These are phyloP conservation scores for Lycium ferocissimum DNA, from an alignment of 257 asterid genomes.

Conservation along the genomic window DNA sequence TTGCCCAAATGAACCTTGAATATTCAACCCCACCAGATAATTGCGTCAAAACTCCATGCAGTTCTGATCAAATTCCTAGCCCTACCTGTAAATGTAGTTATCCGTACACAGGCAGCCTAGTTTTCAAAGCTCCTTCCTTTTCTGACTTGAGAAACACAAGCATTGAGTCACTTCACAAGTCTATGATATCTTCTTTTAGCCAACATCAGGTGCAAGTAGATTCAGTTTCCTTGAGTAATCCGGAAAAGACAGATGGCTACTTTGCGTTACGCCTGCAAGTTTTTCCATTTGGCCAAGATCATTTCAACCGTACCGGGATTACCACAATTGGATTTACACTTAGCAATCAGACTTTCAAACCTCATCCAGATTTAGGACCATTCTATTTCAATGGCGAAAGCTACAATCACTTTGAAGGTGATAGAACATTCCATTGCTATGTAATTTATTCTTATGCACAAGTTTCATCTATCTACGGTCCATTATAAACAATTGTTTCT, in stretches of 20 bases:
- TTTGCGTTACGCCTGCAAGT: conserved; percentile 56
- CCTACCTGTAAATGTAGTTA: conserved; percentile 75
- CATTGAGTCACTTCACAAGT: conserved; percentile 40
- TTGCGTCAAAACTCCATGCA: conserved; percentile 54
- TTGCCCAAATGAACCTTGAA: conserved; percentile 34
- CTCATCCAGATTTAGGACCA: conserved; percentile 69
- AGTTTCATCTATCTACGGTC: conserved; percentile 15
- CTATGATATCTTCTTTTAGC: conserved; percentile 51
- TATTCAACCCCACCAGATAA: conserved; percentile 55
- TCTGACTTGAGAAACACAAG: conserved; percentile 61
- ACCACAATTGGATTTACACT: conserved; percentile 59
- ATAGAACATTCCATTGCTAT: not conserved
- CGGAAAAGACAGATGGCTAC: conserved; percentile 53
- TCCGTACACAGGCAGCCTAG: conserved; percentile 71
- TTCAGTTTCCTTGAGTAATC: conserved; percentile 66
- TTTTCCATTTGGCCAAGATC: conserved; percentile 66
- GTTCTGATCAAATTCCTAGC: conserved; percentile 50
- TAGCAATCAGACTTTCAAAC: conserved; percentile 82
- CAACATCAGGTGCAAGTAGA: conserved; percentile 61
- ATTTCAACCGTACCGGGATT: conserved; percentile 66
- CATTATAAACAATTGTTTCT: not conserved
- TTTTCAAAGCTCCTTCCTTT: conserved; percentile 76
- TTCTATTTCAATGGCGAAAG: conserved; percentile 50
- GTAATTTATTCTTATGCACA: not conserved
- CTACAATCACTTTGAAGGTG: conserved; percentile 64